Evolutionary conservation across 2,329 filamentous ascomycete species (phyloP), one percentile per base, ranked within the genome.

Genomic region (Thelonectria discophora): DNA sequence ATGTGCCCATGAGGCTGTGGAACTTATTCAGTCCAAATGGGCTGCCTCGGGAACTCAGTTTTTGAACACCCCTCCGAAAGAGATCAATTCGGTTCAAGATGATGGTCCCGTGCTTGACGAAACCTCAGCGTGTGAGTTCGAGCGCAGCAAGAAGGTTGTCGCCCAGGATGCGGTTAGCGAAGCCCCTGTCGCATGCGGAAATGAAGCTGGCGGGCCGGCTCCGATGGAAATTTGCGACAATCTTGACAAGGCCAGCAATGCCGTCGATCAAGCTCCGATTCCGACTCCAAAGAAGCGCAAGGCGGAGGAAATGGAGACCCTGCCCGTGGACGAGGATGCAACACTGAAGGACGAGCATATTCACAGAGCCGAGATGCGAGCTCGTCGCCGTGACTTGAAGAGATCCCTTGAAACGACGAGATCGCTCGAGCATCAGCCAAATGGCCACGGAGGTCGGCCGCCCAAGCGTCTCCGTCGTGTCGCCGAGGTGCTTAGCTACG

Each of bases 401-500:
- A 47, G 27, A 17, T 13, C 13, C 11, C 24, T 17, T 34, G 21
- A 30, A 27, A 27, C 43, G 67, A 40, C 20, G 17, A 47, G 27
- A 17, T 13, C 13, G 8, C 24, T 17, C 30, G 21, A 30, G 9
- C 45, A 47, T 11, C 11, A 9, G 13, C 12, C 21, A 10, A 5
- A 47, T 17, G 21, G 5, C 9, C 11, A 17, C 8, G 45, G n/a
- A 3, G 15, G 15, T 47, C 45, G 20, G 17, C 21, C 45, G 2
- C 12, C 45, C 3, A 79, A 78, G 49, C 73, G 76, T 6, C 60
- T 78, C 43, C 73, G 74, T 12, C 73, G 71, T 48, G 73, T 73
- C 43, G 77, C 75, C 4, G 77, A 79, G 52, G 72, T 72, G 0
- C 63, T 78, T 21, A 75, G 77, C 9, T 76, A 74, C 39, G 76